Evolutionary conservation across 345 rosid species (phyloP).

Genomic region (Triadica sebifera): DNA sequence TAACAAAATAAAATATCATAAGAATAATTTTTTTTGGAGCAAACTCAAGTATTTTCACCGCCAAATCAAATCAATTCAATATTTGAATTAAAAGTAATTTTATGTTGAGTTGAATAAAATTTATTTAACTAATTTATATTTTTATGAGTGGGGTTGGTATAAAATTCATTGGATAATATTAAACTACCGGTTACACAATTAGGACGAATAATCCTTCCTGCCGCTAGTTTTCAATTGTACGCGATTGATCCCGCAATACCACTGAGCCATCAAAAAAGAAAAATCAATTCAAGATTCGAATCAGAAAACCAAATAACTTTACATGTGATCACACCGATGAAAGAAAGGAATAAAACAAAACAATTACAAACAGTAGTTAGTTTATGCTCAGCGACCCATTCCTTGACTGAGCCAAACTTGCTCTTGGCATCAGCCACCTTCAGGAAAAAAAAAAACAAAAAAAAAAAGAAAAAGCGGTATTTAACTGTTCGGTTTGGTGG

Average conservation of each 20-base stretch:
- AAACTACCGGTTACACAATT: no score
- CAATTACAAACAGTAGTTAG: constrained; percentile 79
- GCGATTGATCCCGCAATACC: constrained; percentile 84
- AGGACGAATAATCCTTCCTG: no score
- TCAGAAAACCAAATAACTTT: neutral
- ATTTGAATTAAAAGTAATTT: no score
- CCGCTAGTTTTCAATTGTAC: constrained; percentile 97
- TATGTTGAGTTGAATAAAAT: no score
- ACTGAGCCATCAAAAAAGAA: constrained; percentile 55
- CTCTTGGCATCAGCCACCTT: constrained; percentile 70
- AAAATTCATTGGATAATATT: no score
- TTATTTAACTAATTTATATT: no score
- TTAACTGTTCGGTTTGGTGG: neutral
- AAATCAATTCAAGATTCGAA: constrained; percentile 9
- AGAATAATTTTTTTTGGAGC: no score
- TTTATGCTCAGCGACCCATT: constrained; percentile 86
- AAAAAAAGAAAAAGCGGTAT: neutral
- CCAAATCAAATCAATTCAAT: no score
- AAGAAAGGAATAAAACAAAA: neutral
- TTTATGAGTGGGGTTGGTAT: no score
- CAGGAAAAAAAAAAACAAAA: neutral
- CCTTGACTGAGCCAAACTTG: constrained; percentile 55
- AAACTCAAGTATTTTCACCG: no score
- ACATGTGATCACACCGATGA: neutral
- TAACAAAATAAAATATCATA: no score